Evolutionary conservation across 2,329 filamentous ascomycete species (phyloP), one percentile per base, ranked within the genome.

Genomic region (Nothopassalora personata): DNA sequence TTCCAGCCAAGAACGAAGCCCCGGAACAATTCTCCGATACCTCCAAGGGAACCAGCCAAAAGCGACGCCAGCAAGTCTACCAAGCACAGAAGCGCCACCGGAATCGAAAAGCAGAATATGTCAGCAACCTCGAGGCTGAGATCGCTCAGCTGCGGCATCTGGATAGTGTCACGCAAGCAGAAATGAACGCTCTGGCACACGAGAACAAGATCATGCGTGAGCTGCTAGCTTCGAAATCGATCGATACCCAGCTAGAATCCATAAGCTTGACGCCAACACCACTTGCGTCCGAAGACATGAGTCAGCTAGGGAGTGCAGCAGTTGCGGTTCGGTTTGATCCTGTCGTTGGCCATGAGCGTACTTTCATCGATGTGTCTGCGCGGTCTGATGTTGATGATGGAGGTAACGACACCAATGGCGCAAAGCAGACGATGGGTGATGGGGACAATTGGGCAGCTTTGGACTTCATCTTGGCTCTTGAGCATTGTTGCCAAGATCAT

Each of bases 11-110:
- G 46, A 54, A 45, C 23, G 53, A n/a, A 13, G n/a, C 43, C 18
- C 45, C 49, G 36, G 36, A 54, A 30, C 54, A 51, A n/a, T 23
- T 23, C 23, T 23, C 23, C 23, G 15, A 36, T 2, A 50, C 47
- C 4, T 31, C n/a, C 1, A 53, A 51, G 15, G 58, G 54, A 30
- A 33, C 49, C 8, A 13, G 11, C 10, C 58, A 62, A 53, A 66
- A 66, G 54, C 56, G 66, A 28, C 47, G 66, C 36, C 60, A 68
- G 52, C 66, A 68, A 52, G 65, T 68, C 33, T 67, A 67, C 60
- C 59, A 66, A 45, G 66, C 66, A 6, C 66, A 68, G 48, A 68
- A 68, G 65, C 66, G 66, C 23, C 65, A 68, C 58, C 66, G 65
- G 7, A 64, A 68, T 36, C 62, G 64, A 13, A 63, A 67, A 53